phyloP scores from a whole-genome alignment of 768 basidiomycete genomes.

The Macrocybe gigantea region DNA sequence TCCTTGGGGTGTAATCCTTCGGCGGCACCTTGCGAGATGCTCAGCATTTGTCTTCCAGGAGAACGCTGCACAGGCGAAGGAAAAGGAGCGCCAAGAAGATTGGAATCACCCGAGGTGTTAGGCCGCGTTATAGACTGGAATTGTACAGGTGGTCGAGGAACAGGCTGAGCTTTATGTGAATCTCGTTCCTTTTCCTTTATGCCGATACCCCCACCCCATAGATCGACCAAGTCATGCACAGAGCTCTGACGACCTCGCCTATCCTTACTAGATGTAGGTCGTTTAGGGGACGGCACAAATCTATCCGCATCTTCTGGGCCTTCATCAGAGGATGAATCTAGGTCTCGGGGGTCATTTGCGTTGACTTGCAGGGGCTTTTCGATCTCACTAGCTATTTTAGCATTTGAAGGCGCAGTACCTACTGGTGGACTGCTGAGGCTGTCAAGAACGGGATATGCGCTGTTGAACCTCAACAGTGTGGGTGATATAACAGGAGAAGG shows the following conservation, averaged over 20 bases:
- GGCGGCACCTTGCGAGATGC: background rate
- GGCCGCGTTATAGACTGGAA: background rate
- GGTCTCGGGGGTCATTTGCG: conserved; percentile 30
- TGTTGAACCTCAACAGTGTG: conserved; percentile 30
- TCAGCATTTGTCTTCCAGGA: conserved; percentile 6
- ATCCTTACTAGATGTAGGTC: conserved; percentile 20
- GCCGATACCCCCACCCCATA: conserved; percentile 59
- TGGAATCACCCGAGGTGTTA: background rate
- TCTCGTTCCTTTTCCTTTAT: conserved; percentile 36
- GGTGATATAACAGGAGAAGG: conserved; percentile 24
- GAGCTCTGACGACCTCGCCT: conserved; percentile 66
- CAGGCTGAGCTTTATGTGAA: conserved; percentile 7
- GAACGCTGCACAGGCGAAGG: background rate
- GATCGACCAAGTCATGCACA: conserved; percentile 76
- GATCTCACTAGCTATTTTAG: no score
- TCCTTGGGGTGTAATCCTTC: background rate
- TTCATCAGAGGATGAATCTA: conserved; percentile 31
- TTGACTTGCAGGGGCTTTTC: conserved; percentile 1
- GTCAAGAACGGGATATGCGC: conserved; percentile 29
- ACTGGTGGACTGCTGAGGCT: background rate
- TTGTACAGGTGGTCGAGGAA: background rate
- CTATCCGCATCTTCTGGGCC: conserved; percentile 43
- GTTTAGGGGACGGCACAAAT: background rate
- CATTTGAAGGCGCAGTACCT: no score
- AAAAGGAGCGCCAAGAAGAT: background rate